Percentiles rank a stretch among this genome's conserved stretches.
Evolutionary conservation across 495 filamentous ascomycete species (phyloP).

Genomic region (Tetracladium setigerum): DNA sequence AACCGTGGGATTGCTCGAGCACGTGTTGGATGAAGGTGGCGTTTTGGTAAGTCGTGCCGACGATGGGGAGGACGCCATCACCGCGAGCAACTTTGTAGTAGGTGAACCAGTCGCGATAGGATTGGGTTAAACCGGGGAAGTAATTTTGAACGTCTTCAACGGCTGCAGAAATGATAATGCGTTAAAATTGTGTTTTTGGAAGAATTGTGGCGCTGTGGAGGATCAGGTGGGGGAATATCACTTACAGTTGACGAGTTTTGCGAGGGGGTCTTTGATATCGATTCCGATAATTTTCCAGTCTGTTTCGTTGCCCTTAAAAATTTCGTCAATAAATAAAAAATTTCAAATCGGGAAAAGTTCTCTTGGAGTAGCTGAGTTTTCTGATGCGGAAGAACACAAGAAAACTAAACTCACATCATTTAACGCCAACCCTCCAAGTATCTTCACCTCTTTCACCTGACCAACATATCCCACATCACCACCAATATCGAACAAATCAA

Average conservation of each 20-base stretch:
- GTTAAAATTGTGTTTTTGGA: too few relatives aligned
- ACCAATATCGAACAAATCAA: conserved; percentile 10
- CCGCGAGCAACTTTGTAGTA: conserved; percentile 14
- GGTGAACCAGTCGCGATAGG: conserved; percentile 23
- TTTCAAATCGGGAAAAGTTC: too few relatives aligned
- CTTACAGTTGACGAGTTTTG: conserved; percentile 16
- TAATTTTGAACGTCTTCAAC: conserved; percentile 21
- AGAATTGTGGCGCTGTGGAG: too few relatives aligned
- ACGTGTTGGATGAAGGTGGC: too few relatives aligned
- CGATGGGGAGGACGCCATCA: not conserved
- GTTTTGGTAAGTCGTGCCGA: too few relatives aligned
- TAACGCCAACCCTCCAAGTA: conserved; percentile 25
- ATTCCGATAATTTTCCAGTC: conserved; percentile 30
- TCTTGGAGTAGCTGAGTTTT: too few relatives aligned
- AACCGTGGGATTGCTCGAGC: too few relatives aligned
- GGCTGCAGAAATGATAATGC: not conserved
- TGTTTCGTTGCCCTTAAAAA: conserved; percentile 15
- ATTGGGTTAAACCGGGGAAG: conserved; percentile 21
- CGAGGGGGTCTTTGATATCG: conserved; percentile 21
- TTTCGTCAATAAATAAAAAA: too few relatives aligned
- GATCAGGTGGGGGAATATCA: too few relatives aligned
- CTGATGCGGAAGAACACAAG: too few relatives aligned
- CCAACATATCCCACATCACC: not conserved
- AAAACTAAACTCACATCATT: conserved; percentile 18
- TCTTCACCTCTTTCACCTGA: conserved; percentile 18